Evolutionary conservation across 768 basidiomycete species (phyloP), one percentile per base, ranked within the genome.

Genomic region (Cyathus striatus): DNA sequence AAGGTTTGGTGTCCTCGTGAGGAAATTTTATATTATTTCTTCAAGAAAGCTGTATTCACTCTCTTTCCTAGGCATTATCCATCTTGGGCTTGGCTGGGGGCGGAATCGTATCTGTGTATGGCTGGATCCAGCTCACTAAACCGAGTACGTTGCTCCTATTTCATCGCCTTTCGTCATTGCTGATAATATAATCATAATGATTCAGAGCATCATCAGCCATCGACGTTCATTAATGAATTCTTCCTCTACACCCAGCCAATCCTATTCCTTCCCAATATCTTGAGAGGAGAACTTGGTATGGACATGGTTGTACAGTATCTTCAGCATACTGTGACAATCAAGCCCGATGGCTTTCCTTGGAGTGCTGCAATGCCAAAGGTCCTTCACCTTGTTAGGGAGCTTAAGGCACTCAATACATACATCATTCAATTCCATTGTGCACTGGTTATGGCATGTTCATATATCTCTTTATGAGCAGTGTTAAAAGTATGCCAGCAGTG

Each of bases 1-100:
- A 56, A 72, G 80, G 51, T 66, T 79, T 42, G 79, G 80, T 46
- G 78, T 81, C 33, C 76, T 81, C 58, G 75, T 80, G 47, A 53
- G 70, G 59, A 4, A 35, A 10, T 39, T 13, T 25, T 18, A 42
- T 22, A 14, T n/a, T 16, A 12, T 33, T 37, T 38, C 37, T 9
- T 32, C 16, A 16, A 23, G 17, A 26, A 5, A 41, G 10, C 38
- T 18, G 9, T 44, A 21, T 38, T 33, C 16, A 24, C 37, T 12
- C 23, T 16, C 1, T 17, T 17, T 33, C 22, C 9, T 20, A 56
- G 57, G 42, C 55, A 27, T 40, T 61, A 30, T 54, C 73, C 53
- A 58, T 72, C 30, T 56, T 81, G 46, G 65, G 71, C 41, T 53
- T 77, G 46, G 47, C 66, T 35, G 62, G 66, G 16, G 78, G 78